A percentile compares a stretch with the other conserved stretches of the same genome.
Conservation (phyloP, 805 yeast species). For the Ogataea pignaliae region DNA sequence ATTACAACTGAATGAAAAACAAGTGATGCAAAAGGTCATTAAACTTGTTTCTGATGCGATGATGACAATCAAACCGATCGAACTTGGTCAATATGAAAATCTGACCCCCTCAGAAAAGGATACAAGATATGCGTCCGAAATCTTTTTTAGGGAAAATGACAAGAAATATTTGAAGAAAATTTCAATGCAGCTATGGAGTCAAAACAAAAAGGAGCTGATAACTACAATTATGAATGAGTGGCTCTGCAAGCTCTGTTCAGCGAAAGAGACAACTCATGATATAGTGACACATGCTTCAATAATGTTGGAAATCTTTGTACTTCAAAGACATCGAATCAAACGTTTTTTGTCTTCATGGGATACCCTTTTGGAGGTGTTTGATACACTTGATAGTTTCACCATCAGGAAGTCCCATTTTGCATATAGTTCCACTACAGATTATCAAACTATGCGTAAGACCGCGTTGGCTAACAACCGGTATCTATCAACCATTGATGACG, state of each 20-base stretch:
- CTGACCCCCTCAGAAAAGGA: no score
- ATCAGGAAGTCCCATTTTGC: slow-evolving; percentile 2
- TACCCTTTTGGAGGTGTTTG: background rate
- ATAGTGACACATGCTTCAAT: background rate
- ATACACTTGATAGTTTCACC: background rate
- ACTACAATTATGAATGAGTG: background rate
- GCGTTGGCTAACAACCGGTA: background rate
- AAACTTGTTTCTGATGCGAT: no score
- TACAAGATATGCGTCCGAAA: no score
- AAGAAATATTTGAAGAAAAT: no score
- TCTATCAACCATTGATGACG: background rate
- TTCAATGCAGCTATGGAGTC: no score
- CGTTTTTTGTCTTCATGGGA: background rate
- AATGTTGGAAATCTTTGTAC: background rate
- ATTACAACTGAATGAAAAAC: no score
- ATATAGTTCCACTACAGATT: background rate
- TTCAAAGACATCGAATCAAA: background rate
- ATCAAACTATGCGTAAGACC: no score
- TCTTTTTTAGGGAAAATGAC: no score
- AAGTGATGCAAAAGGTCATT: no score
- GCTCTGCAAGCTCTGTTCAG: background rate
- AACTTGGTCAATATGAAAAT: no score
- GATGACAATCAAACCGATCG: no score
- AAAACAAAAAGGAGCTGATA: no score
- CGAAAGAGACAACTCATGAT: background rate